Base-by-base conservation (phyloP, 2,329 filamentous ascomycete species). In the Davidsoniella neocaledoniae region DNA sequence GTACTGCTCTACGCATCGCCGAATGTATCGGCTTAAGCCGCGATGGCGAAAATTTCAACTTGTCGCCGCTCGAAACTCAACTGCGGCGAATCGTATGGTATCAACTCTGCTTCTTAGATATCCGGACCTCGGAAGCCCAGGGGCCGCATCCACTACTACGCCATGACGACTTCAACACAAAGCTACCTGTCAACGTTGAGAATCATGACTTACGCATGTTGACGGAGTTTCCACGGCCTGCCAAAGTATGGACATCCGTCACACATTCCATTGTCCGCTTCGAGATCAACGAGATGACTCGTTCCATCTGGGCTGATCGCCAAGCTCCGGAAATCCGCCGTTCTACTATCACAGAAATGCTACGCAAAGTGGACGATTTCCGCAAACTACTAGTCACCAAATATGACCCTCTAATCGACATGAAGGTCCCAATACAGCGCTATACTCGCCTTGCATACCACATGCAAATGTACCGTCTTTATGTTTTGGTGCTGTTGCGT, bases 21-120 rank as follows among this genome's bases (percentile, higher is more conserved):
- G 80, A 86, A 64, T 86, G 81, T 57, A 85, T 86, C 79, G 81
- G 81, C 2, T 64, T 87, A 16, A 80, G 87, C 59, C 73, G 80
- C 7, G 83, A 87, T 55, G 80, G 80, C 14, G 72, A 76, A 41
- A 69, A 72, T 8, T 86, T 83, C 57, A 76, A 74, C 1, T 70
- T 82, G 51, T 74, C 71, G 2, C 72, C 82, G 0, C 64, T 86
- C 2, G 82, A 87, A 56, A 79, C 77, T 0, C 81, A 87, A 48
- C 69, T 86, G 2, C 75, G 83, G 10, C 75, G 83, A 4, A 65
- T 86, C 38, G 69, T 86, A 33, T 87, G 83, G 83, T 79, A 86
- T 59, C 82, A 87, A 57, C 69, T 88, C 17, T 86, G 81, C 61
- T 84, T 84, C 59, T 68, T 88, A 7, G 83, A 87, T 59, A 73